Base-by-base conservation (phyloP, 2,329 filamentous ascomycete genomes). In the Cercospora zeae-maydis region DNA sequence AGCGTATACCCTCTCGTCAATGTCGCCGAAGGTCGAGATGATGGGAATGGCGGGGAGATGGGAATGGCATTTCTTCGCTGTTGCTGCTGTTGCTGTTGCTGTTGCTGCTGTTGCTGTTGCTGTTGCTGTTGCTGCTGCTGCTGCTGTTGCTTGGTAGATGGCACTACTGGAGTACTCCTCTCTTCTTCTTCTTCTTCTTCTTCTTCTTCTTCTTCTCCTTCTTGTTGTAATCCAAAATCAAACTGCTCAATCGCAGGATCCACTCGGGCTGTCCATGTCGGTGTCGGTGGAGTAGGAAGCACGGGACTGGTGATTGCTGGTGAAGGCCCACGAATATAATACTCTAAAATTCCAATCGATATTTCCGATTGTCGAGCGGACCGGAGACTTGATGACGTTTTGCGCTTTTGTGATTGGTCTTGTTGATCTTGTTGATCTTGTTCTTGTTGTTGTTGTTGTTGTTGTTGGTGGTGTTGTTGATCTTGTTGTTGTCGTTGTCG, bases 301-400 rank as follows among this genome's bases (percentile, higher is more conserved):
- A 59, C 63, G 6, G 70, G 70, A 57, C 68, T 72, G 16, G 62
- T 42, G 45, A 68, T 33, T 19, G 64, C 59, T 2, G 70, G 67
- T 4, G 31, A 49, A 6, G 61, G 61, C 19, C 69, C 69, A 19
- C 66, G 56, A 6, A 69, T 69, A 54, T 74, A 74, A 54, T 71
- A 74, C 54, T 74, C 72, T 16, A 74, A 27, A n/a, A 74, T 70
- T 6, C 72, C 72, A 14, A 72, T 66, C 2, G 72, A 74, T 36
- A 72, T 68, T 55, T 73, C 71, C 2, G 72, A 74, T 37, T 69
- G 69, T 33, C 65, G 58, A 7, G 66, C 60, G 34, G 71, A 71
- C 11, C 63, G 36, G 1, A 66, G 55, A 16, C 66, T 68, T 6
- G 64, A 66, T 5, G 69, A 65, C 2, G 54, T 39, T 36, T 60